A percentile compares a stretch with the other conserved stretches of the same genome.
These are phyloP conservation scores for Apiospora malaysiana DNA, from an alignment of 2,329 filamentous ascomycete species.

Conservation along the genomic window DNA sequence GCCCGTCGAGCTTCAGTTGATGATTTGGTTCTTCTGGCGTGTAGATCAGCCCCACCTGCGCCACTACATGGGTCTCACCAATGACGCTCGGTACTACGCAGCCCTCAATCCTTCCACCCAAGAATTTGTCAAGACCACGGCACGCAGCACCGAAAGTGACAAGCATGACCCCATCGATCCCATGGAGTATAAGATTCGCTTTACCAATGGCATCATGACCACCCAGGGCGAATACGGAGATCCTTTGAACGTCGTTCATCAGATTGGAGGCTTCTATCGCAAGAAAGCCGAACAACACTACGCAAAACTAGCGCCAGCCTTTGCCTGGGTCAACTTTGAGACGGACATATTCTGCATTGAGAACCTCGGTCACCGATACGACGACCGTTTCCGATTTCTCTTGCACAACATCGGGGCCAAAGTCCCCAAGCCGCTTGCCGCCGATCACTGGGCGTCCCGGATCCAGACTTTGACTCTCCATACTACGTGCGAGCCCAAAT, in stretches of 20 bases:
- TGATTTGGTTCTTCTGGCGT: slow-evolving; percentile 1
- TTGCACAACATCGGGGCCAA: background rate
- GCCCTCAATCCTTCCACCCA: background rate
- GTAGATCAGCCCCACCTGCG: background rate
- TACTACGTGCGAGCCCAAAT: background rate
- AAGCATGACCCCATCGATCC: background rate
- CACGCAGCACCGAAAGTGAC: background rate
- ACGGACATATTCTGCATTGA: background rate
- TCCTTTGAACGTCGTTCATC: background rate
- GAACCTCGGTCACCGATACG: background rate
- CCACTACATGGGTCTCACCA: background rate
- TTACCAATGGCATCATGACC: background rate
- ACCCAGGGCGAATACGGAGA: no score
- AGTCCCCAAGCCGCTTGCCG: background rate
- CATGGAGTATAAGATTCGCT: slow-evolving; percentile 4
- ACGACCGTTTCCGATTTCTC: background rate
- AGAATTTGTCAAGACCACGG: background rate
- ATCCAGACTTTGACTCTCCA: slow-evolving; percentile 1
- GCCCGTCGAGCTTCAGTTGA: slow-evolving; percentile 1
- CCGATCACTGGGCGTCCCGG: background rate
- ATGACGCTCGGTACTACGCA: background rate
- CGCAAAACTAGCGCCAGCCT: background rate
- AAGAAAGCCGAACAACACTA: background rate
- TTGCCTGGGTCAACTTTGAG: slow-evolving; percentile 17
- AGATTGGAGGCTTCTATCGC: background rate